Base-by-base conservation (phyloP, 2,329 filamentous ascomycete genomes). In the Chaetomiaceae sp. region DNA sequence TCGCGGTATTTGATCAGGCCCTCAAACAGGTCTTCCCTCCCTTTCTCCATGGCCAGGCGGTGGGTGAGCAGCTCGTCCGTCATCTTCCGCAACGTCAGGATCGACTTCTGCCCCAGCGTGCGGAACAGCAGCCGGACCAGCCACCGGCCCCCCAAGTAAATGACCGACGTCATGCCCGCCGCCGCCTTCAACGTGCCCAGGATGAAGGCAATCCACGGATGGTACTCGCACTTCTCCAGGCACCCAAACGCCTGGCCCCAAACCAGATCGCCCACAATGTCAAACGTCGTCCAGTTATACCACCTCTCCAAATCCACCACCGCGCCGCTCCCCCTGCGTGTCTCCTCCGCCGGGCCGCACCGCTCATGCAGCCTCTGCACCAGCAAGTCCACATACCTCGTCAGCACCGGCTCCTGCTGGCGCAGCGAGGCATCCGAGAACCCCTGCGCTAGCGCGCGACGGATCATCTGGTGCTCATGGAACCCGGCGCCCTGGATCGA, bases 221-320 rank as follows among this genome's bases (percentile, higher is more conserved):
- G 42, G 14, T 32, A 33, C 27, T 14, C 16, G 27, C 14, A n/a
- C 27, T 23, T 21, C 6, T 63, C 55, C 16, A 65, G 48, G 40
- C 61, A 61, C 10, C 59, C 59, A 44, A 64, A 63, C 5, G 59
- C 37, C 56, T 63, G 51, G 21, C 59, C 64, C 43, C 62, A 64
- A 29, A 51, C 52, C 29, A 65, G 42, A 23, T 64, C 61, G 18
- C 60, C 60, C n/a, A 62, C 58, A 9, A 64, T 50, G 27, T 65
- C 64, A 42, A 65, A 64, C 0, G 61, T 63, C 14, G 47, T 50
- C 50, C 30, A 63, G 40, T 56, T 62, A 53, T 45, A 65, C 56
- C 37, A 60, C 33, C 29, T 48, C 45, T 45, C 48, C 21, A 61
- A 48, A 11, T 62, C 47, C 34, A 66, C 50, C 27, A 49, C 6